phyloP scores from a whole-genome alignment of 345 rosid genomes.

The Cardamine chenopodiifolia region DNA sequence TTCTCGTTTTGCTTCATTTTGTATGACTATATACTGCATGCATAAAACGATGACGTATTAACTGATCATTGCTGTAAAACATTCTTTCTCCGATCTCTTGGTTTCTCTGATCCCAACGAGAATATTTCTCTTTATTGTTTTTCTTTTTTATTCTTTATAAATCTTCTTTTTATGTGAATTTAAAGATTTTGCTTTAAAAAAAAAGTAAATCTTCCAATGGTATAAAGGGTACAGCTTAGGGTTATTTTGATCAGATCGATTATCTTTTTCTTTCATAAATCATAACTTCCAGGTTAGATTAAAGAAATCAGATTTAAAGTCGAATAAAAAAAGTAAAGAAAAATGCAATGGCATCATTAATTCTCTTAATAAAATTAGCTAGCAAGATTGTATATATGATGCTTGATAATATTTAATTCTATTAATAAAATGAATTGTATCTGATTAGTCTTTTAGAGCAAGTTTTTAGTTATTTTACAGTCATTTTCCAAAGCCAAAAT shows the following conservation, averaged over 20 bases:
- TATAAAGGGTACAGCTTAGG: conserved; percentile 43
- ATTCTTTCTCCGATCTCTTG: conserved; percentile 47
- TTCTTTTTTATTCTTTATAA: conserved; percentile 37
- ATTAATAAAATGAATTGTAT: neutral
- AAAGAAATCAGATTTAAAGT: conserved; percentile 36
- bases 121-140: conserved; percentile 37
- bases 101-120: conserved; percentile 60
- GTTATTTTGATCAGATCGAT: conserved; percentile 48
- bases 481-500: neutral
- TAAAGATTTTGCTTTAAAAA: conserved; percentile 39
- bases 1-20: conserved; percentile 39
- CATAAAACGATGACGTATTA: conserved; percentile 46
- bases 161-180: conserved; percentile 46
- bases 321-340: conserved; percentile 21
- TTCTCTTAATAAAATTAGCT: conserved; percentile 23
- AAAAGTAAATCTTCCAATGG: conserved; percentile 48
- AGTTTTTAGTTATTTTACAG: neutral
- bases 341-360: conserved; percentile 27
- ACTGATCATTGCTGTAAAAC: conserved; percentile 51
- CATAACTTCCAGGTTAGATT: conserved; percentile 47
- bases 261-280: conserved; percentile 36
- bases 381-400: conserved; percentile 8
- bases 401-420: neutral
- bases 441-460: neutral
- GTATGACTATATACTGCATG: conserved; percentile 34